Evolutionary conservation across 495 filamentous ascomycete genomes (phyloP), one percentile per base, ranked within the genome.

Genomic region (Tirmania nivea): DNA sequence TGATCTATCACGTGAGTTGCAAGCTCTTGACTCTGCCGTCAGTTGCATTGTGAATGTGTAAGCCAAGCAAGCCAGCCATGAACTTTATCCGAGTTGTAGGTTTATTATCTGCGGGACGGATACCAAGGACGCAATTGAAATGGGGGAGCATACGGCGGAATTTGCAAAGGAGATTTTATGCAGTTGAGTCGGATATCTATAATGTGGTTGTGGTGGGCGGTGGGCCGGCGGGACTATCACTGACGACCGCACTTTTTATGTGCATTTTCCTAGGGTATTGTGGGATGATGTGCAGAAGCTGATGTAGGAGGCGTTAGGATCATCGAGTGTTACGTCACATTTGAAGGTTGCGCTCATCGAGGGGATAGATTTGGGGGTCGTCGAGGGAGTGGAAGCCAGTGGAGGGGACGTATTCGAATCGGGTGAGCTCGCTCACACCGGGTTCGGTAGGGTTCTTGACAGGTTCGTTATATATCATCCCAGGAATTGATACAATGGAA

Each of bases 121-220:
- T 31, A 31, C 25, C 25, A 31, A 31, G 25, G 25, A 31, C 25
- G 25, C 25, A 3, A 31, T 31, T 31, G 25, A 3, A 7, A 31
- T 31, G 25, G 25, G 25, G 25, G 1, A 31, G 25, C 25, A 31
- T 31, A 31, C 25, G 2, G 2, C 25, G 25, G 25, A 31, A 7
- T 7, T 31, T 31, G 25, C 25, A 31, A 31, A 31, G 25, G 3
- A 31, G 25, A 31, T 31, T 31, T 31, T 31, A 31, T 31, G 3
- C 25, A 5, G 25, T 25, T 25, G 25, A 25, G 25, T 25, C 25
- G 17, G 39, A 45, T 8, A 77, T 94, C 63, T 94, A 89, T 70
- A 89, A 95, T 76, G 82, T 96, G 34, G 86, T 94, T 51, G 90
- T 86, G 56, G 83, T 99, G 56, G 92, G 92, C 51, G 92, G 90